These are phyloP conservation scores for Trametes sp. DNA, from an alignment of 1,284 basidiomycete genomes.

Conservation along the genomic window DNA sequence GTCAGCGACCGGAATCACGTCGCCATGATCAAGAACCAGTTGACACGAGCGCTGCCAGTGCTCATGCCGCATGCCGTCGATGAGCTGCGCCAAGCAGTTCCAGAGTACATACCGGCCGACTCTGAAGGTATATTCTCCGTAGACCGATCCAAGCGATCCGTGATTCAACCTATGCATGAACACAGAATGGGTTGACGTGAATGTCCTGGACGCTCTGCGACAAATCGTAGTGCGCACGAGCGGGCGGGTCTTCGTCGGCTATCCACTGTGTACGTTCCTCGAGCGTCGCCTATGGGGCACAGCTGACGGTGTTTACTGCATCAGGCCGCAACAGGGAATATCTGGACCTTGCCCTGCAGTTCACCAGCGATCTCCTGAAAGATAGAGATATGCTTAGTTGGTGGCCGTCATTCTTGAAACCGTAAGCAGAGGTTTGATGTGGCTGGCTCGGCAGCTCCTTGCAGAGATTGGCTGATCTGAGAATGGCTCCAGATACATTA, in stretches of 20 bases:
- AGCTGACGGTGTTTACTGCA: too few species aligned
- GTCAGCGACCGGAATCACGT: conserved; percentile 32
- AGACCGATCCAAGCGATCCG: too few species aligned
- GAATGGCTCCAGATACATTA: conserved; percentile 1
- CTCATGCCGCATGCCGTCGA: conserved; percentile 37
- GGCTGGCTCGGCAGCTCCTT: too few species aligned
- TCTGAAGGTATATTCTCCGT: too few species aligned
- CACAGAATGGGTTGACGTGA: conserved; percentile 40
- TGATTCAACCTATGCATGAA: too few species aligned
- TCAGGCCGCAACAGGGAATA: conserved; percentile 35
- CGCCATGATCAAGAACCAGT: conserved; percentile 29
- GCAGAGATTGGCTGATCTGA: not conserved
- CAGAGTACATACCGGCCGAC: conserved; percentile 26
- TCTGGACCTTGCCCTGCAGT: conserved; percentile 26
- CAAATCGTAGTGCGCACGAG: conserved; percentile 50
- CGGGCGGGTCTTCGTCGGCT: conserved; percentile 54
- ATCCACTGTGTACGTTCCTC: conserved; percentile 47
- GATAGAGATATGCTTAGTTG: conserved; percentile 18
- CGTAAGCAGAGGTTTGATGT: too few species aligned
- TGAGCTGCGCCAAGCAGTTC: conserved; percentile 35
- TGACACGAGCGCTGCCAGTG: conserved; percentile 33
- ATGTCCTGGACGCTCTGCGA: conserved; percentile 48
- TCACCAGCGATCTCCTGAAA: conserved; percentile 29
- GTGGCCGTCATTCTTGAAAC: conserved; percentile 28
- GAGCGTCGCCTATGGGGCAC: too few species aligned